phyloP scores from a whole-genome alignment of 2,329 filamentous ascomycete species.

The Chaetomium globosum region DNA sequence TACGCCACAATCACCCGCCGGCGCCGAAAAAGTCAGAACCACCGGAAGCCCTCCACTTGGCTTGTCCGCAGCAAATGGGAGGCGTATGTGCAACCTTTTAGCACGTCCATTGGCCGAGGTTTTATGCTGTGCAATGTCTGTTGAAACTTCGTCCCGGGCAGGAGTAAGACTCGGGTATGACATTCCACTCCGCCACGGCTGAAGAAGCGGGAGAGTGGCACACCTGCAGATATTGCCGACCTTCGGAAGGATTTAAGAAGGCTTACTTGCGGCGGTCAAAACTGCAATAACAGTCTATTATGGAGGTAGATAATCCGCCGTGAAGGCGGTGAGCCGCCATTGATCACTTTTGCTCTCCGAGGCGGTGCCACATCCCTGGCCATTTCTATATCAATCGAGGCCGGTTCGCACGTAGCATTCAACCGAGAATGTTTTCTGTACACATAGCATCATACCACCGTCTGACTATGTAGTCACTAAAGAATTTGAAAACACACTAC shows the following conservation, averaged over 20 bases:
- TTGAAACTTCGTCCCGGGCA: slow-evolving; percentile 19
- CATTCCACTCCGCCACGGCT: slow-evolving; percentile 34
- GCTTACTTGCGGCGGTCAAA: background rate
- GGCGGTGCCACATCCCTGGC: too few relatives aligned
- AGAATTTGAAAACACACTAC: too few relatives aligned
- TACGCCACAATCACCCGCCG: slow-evolving; percentile 14
- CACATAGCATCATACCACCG: background rate
- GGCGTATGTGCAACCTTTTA: background rate
- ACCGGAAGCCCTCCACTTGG: slow-evolving; percentile 26
- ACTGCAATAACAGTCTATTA: background rate
- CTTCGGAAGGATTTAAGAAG: background rate
- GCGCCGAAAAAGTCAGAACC: slow-evolving; percentile 13
- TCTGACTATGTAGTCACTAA: background rate
- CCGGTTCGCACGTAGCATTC: too few relatives aligned
- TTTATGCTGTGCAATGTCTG: slow-evolving; percentile 8
- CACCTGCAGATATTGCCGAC: background rate
- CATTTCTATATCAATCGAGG: too few relatives aligned
- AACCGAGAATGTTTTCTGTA: background rate
- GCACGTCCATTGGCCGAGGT: background rate
- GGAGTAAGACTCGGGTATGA: slow-evolving; percentile 2
- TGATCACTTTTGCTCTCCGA: too few relatives aligned
- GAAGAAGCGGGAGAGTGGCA: background rate
- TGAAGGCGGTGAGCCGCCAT: too few relatives aligned
- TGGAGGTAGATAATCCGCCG: background rate
- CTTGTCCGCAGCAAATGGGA: slow-evolving; percentile 24